Evolutionary conservation across 2,329 filamentous ascomycete species (phyloP).

Genomic region (Aspergillus persii): DNA sequence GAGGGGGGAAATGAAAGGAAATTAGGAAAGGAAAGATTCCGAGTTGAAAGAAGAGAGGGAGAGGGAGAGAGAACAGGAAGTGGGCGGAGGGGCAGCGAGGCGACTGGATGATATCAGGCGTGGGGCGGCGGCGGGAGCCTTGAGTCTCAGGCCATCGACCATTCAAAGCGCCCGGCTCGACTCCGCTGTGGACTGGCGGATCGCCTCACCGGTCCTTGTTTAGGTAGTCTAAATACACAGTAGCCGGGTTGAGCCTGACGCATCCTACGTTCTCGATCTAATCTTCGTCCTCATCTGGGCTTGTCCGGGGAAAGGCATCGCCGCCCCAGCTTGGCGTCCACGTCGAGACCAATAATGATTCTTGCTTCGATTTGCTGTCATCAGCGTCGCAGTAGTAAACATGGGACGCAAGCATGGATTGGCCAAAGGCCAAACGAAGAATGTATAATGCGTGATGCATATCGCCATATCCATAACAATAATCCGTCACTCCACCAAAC

Average conservation of each 20-base stretch:
- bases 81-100: slow-evolving; percentile 10
- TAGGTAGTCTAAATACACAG: neutral
- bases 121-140: slow-evolving; percentile 2
- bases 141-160: neutral
- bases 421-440: neutral
- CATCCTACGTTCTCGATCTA: neutral
- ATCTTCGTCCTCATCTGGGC: too few relatives aligned
- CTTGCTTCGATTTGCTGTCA: neutral
- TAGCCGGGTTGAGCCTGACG: neutral
- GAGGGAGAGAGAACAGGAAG: slow-evolving; percentile 1
- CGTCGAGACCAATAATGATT: neutral
- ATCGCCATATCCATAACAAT: neutral
- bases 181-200: slow-evolving; percentile 3
- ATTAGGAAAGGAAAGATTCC: neutral
- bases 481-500: neutral
- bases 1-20: slow-evolving; percentile 9
- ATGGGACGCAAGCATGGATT: neutral
- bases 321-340: neutral
- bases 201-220: slow-evolving; percentile 12
- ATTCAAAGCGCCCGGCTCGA: neutral
- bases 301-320: neutral
- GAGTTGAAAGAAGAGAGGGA: neutral
- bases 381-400: neutral
- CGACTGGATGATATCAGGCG: slow-evolving; percentile 5
- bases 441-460: neutral